Percentiles rank a stretch among this genome's conserved stretches.
These are phyloP conservation scores for Salix udensis DNA, from an alignment of 345 rosid genomes.

Conservation along the genomic window DNA sequence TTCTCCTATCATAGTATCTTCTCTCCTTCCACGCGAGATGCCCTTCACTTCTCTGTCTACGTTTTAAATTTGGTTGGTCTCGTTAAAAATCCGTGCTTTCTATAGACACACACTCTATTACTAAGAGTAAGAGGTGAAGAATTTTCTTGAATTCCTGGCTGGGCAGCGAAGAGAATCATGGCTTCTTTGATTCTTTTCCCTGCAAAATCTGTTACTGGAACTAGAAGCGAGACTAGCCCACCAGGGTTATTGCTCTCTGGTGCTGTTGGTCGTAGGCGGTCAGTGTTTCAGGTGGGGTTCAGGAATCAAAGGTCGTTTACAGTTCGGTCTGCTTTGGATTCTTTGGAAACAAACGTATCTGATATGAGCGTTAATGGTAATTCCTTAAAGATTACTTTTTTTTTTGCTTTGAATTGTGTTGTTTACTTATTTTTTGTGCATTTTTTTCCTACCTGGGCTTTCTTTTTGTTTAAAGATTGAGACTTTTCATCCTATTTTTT, in stretches of 20 bases:
- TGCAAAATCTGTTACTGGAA: conserved; percentile 47
- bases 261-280: conserved; percentile 6
- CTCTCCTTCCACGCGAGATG: background rate
- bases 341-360: conserved; percentile 55
- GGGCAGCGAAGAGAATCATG: conserved; percentile 27
- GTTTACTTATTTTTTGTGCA: conserved; percentile 13
- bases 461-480: background rate
- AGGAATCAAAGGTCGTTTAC: conserved; percentile 36
- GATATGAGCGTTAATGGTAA: conserved; percentile 95
- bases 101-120: background rate
- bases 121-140: background rate
- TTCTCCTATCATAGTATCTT: background rate
- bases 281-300: conserved; percentile 27
- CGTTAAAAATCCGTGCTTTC: background rate
- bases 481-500: background rate
- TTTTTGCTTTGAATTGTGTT: background rate
- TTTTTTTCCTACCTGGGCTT: conserved; percentile 29
- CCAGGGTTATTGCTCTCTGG: conserved; percentile 15
- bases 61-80: background rate
- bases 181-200: conserved; percentile 72
- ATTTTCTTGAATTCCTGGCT: background rate
- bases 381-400: background rate
- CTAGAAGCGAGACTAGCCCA: conserved; percentile 1
- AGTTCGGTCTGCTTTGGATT: conserved; percentile 65
- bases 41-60: background rate